These are phyloP conservation scores for Lithohypha guttulata DNA, from an alignment of 2,329 filamentous ascomycete species.

Conservation along the genomic window DNA sequence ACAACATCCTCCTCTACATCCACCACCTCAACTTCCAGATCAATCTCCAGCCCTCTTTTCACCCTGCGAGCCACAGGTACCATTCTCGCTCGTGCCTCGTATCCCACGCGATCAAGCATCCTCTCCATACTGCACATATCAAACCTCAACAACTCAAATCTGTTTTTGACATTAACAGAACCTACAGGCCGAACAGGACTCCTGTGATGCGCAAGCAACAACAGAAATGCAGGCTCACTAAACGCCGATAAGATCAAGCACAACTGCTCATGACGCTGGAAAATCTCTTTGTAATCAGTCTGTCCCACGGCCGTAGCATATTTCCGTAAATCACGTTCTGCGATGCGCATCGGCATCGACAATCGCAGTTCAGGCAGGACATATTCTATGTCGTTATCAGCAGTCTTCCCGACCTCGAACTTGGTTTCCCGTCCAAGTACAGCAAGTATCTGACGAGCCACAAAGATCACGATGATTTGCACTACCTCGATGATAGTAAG, in stretches of 20 bases:
- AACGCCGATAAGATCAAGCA: constrained; percentile 11
- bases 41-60: constrained; percentile 15
- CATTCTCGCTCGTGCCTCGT: constrained; percentile 4
- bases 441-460: background rate
- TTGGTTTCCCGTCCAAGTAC: background rate
- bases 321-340: background rate
- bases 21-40: constrained; percentile 10
- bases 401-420: background rate
- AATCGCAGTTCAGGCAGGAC: constrained; percentile 1
- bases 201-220: constrained; percentile 10
- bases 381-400: background rate
- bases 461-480: constrained; percentile 4
- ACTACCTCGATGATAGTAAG: constrained; percentile 1
- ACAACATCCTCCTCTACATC: background rate
- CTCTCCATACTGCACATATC: constrained; percentile 6
- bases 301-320: background rate
- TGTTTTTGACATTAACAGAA: constrained; percentile 14
- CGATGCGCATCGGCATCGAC: constrained; percentile 6
- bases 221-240: constrained; percentile 16
- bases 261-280: background rate
- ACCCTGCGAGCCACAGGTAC: constrained; percentile 4
- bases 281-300: background rate
- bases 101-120: background rate
- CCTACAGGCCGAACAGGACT: constrained; percentile 12
- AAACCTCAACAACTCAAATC: constrained; percentile 12